Conservation (phyloP, 2,329 filamentous ascomycete genomes). For the Simplicillium sp. region DNA sequence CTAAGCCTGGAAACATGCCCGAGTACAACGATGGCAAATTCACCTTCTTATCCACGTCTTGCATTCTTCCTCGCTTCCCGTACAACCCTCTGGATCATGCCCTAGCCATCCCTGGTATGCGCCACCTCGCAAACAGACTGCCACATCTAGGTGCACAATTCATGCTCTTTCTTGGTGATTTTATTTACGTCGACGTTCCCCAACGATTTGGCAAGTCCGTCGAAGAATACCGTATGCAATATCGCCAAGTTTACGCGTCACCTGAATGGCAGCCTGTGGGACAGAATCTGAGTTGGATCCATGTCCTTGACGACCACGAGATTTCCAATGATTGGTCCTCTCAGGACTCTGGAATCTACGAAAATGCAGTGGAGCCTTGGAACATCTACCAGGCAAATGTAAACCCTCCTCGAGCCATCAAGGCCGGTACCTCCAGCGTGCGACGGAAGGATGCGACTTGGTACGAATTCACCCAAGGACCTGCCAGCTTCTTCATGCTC, state of each 20-base stretch:
- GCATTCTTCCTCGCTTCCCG: constrained; percentile 83
- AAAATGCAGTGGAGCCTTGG: constrained; percentile 74
- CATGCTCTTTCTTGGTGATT: constrained; percentile 77
- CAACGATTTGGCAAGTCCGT: constrained; percentile 61
- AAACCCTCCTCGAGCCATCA: constrained; percentile 65
- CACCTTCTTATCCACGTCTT: constrained; percentile 87
- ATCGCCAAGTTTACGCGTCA: constrained; percentile 90
- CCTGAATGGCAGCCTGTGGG: constrained; percentile 77
- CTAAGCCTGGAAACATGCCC: constrained; percentile 55
- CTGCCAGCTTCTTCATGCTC: constrained; percentile 87
- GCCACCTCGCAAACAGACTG: constrained; percentile 64
- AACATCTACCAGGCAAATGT: constrained; percentile 73
- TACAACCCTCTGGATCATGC: constrained; percentile 81
- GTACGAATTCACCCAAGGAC: constrained; percentile 82
- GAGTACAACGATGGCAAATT: constrained; percentile 58
- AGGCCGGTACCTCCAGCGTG: constrained; percentile 29
- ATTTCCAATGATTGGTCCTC: constrained; percentile 89
- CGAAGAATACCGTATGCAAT: constrained; percentile 80
- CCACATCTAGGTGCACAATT: constrained; percentile 65
- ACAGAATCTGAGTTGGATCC: constrained; percentile 87
- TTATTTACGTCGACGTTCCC: constrained; percentile 87
- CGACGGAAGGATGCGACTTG: constrained; percentile 57
- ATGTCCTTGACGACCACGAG: constrained; percentile 94
- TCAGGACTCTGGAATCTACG: constrained; percentile 73
- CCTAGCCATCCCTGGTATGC: constrained; percentile 71